These are phyloP conservation scores for Xylona heveae DNA, from an alignment of 495 filamentous ascomycete species.

Conservation along the genomic window DNA sequence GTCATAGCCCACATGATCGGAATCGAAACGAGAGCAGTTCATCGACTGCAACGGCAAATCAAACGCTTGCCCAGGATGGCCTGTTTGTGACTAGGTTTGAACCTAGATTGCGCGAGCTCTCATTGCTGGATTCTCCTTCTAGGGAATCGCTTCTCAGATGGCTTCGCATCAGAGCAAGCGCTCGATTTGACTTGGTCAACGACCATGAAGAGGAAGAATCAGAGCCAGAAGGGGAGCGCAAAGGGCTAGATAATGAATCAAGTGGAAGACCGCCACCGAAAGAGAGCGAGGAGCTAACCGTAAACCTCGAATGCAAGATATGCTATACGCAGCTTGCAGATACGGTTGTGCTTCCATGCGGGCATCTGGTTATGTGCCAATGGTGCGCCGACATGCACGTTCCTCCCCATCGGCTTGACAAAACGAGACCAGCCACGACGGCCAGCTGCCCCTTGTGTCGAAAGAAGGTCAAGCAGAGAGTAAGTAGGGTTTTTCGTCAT, in stretches of 20 bases:
- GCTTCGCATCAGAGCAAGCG: too few species aligned
- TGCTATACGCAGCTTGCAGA: constrained; percentile 32
- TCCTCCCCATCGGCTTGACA: neutral
- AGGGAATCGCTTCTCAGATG: too few species aligned
- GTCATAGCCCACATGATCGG: too few species aligned
- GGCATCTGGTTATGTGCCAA: constrained; percentile 29
- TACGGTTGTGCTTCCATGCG: constrained; percentile 31
- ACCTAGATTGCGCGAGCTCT: too few species aligned
- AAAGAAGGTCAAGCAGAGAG: neutral
- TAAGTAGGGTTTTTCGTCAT: too few species aligned
- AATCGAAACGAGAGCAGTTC: too few species aligned
- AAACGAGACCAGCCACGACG: neutral
- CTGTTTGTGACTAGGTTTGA: too few species aligned
- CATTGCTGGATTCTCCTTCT: too few species aligned
- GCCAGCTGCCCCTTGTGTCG: neutral
- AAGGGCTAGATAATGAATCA: constrained; percentile 5
- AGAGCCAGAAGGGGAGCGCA: neutral
- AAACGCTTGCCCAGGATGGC: too few species aligned
- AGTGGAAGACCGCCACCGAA: constrained; percentile 22
- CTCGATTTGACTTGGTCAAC: too few species aligned
- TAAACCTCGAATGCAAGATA: constrained; percentile 31
- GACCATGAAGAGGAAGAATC: too few species aligned
- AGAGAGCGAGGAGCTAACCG: constrained; percentile 22
- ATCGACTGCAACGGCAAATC: too few species aligned
- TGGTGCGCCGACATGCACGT: neutral